These are phyloP conservation scores for Mycosphaerella sp. DNA, from an alignment of 2,329 filamentous ascomycete species.

Conservation along the genomic window DNA sequence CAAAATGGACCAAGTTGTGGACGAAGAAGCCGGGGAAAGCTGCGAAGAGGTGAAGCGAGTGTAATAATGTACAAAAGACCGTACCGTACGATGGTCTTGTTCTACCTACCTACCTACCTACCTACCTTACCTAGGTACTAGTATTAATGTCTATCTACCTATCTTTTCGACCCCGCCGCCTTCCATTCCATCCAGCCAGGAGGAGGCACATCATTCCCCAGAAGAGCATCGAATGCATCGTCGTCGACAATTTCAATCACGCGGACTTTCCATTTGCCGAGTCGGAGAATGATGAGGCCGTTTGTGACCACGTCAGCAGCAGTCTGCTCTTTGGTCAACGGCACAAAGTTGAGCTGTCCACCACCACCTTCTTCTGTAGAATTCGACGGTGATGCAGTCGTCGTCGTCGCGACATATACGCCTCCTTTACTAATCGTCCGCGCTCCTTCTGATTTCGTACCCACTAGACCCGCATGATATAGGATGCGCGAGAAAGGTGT, in stretches of 20 bases:
- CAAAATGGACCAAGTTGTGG: slow-evolving; percentile 30
- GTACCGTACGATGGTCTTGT: neutral
- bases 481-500: slow-evolving; percentile 29
- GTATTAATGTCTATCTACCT: neutral
- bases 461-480: slow-evolving; percentile 30
- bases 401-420: slow-evolving; percentile 29
- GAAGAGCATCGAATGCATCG: slow-evolving; percentile 43
- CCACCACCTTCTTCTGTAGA: slow-evolving; percentile 18
- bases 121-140: neutral
- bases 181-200: neutral
- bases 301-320: slow-evolving; percentile 53
- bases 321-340: slow-evolving; percentile 52
- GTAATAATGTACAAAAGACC: neutral
- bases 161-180: neutral
- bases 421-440: slow-evolving; percentile 31
- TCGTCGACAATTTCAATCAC: slow-evolving; percentile 52
- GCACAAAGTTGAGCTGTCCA: slow-evolving; percentile 54
- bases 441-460: slow-evolving; percentile 28
- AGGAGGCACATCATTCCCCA: slow-evolving; percentile 25
- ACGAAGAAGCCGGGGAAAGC: slow-evolving; percentile 18
- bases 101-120: neutral
- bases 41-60: slow-evolving; percentile 27
- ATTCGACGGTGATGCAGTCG: slow-evolving; percentile 29
- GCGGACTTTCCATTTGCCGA: slow-evolving; percentile 57
- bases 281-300: slow-evolving; percentile 48